phyloP scores from a whole-genome alignment of 768 basidiomycete species.

The Pleurotus djamor region DNA sequence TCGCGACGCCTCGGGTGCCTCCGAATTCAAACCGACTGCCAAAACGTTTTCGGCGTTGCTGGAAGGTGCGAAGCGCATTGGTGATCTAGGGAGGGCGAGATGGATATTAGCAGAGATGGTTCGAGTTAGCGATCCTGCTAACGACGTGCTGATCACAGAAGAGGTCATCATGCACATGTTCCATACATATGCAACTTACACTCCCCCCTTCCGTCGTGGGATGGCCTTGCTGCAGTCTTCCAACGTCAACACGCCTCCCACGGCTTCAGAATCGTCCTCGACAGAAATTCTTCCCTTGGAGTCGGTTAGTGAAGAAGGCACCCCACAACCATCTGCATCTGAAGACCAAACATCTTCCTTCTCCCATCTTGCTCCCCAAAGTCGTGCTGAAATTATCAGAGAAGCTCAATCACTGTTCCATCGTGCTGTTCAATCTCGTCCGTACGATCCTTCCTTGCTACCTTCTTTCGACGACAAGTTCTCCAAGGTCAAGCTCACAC shows the following conservation, averaged over 20 bases:
- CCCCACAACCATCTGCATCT: slow-evolving; percentile 9
- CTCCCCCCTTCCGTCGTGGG: slow-evolving; percentile 61
- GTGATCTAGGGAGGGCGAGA: slow-evolving; percentile 78
- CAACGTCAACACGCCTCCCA: not conserved
- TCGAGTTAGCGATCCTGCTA: slow-evolving; percentile 14
- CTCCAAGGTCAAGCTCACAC: slow-evolving; percentile 49
- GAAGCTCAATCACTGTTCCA: slow-evolving; percentile 70
- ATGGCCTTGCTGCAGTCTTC: slow-evolving; percentile 37
- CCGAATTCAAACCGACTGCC: slow-evolving; percentile 56
- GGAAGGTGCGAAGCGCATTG: slow-evolving; percentile 84
- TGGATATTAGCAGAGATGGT: slow-evolving; percentile 93
- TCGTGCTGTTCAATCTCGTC: slow-evolving; percentile 39
- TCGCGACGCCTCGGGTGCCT: slow-evolving; percentile 59
- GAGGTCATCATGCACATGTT: slow-evolving; percentile 82
- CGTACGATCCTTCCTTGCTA: slow-evolving; percentile 12
- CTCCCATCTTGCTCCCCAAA: slow-evolving; percentile 70
- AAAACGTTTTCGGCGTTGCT: slow-evolving; percentile 82
- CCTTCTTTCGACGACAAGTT: slow-evolving; percentile 38
- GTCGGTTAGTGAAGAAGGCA: not conserved
- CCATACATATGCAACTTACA: slow-evolving; percentile 83
- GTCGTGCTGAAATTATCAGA: slow-evolving; percentile 61
- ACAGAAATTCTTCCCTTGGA: not conserved
- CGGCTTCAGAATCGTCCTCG: not conserved
- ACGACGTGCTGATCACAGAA: slow-evolving; percentile 46
- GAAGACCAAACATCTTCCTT: slow-evolving; percentile 25